A percentile compares a stretch with the other conserved stretches of the same genome.
Evolutionary conservation across 208 protist genomes (phyloP).

Genomic region (Angomonas deanei): DNA sequence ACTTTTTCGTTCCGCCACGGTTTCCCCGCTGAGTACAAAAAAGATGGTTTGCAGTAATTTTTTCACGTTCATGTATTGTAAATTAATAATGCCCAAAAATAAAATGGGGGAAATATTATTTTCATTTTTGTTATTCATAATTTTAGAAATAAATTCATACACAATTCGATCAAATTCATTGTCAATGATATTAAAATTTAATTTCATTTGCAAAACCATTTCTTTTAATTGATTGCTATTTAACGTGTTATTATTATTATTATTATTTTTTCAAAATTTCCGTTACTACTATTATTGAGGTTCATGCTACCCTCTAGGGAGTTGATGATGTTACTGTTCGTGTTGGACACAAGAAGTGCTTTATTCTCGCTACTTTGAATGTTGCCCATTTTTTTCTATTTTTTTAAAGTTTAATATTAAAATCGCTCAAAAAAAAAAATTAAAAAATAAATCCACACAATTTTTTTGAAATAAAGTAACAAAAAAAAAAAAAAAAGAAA

Average conservation of each 20-base stretch:
- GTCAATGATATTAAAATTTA: background rate
- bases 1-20: background rate
- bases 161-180: background rate
- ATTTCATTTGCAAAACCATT: background rate
- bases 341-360: too few relatives aligned
- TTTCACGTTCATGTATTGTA: background rate
- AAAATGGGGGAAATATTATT: conserved; percentile 2
- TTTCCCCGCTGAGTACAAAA: background rate
- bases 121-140: background rate
- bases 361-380: background rate
- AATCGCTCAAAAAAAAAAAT: conserved; percentile 1
- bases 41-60: background rate
- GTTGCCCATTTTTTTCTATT: background rate
- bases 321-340: background rate
- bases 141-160: background rate
- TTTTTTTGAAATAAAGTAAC: too few relatives aligned
- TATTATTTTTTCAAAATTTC: conserved; percentile 2
- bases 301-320: background rate
- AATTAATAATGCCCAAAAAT: background rate
- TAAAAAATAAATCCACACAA: conserved; percentile 6
- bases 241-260: background rate
- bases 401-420: background rate
- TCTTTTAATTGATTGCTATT: background rate
- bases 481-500: background rate
- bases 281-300: background rate